phyloP scores from a whole-genome alignment of 179 eudicot species.

The Camellia oleifera region DNA sequence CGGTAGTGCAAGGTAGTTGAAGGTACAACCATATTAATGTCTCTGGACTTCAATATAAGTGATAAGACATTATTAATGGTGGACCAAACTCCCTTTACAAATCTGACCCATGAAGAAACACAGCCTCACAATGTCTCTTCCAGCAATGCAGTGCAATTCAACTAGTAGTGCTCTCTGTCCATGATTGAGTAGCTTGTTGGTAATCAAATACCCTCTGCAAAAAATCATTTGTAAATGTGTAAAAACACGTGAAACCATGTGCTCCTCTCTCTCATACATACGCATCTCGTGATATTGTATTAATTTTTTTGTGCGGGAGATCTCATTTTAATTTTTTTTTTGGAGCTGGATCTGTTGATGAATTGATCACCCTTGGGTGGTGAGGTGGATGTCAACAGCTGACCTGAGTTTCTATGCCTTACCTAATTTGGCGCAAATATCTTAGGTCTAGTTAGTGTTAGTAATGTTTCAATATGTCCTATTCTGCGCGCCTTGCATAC shows the following conservation, averaged over 20 bases:
- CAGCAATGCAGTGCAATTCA: neutral
- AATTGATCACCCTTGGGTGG: too few relatives aligned
- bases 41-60: neutral
- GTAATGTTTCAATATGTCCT: too few relatives aligned
- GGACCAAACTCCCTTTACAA: neutral
- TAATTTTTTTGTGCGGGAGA: neutral
- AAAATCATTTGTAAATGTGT: neutral
- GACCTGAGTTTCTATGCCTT: too few relatives aligned
- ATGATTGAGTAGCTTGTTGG: neutral
- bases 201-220: neutral
- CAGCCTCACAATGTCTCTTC: neutral
- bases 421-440: too few relatives aligned
- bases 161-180: neutral
- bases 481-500: too few relatives aligned
- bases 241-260: slow-evolving; percentile 15
- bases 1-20: neutral
- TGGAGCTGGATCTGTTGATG: too few relatives aligned
- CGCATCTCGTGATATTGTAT: neutral
- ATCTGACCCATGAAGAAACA: neutral
- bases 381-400: too few relatives aligned
- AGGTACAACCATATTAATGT: neutral
- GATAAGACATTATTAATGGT: neutral
- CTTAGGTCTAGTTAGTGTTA: too few relatives aligned
- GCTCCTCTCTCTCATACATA: neutral
- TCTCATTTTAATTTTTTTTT: too few relatives aligned